Evolutionary conservation across 202 grass and related monocot species (phyloP), one percentile per base, ranked within the genome.

Genomic region (Setaria viridis): DNA sequence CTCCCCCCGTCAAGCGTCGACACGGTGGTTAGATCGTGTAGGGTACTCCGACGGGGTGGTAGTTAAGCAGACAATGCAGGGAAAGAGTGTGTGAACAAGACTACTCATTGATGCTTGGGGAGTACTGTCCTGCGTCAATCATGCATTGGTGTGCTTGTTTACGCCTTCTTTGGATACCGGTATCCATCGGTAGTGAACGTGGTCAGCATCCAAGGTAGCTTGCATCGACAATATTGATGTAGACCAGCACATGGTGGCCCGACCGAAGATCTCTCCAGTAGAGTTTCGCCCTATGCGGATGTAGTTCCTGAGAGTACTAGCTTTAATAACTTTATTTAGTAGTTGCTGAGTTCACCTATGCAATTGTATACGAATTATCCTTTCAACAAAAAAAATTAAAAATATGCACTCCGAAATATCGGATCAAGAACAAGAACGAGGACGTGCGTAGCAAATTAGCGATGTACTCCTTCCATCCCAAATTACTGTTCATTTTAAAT

Each of bases 21-120:
- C 32, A 47, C 1, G 85, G 85, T 74, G 6, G 85, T 81, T 75
- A 58, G 78, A 75, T 81, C 77, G n/a, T 5, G 56, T 33, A 41
- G 7, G 55, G 65, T 64, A 51, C 46, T 41, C 12, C 62, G 56
- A 69, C 63, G 48, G 54, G 0, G 73, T 21, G 14, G 55, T 15
- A 4, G 57, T 21, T 65, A 8, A 15, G 58, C 6, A 43, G 67
- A 86, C 67, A 64, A 30, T 17, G 67, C 49, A 17, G 19, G 70
- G 30, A 0, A 41, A n/a, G 63, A n/a, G 63, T 7, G 73, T 60
- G 55, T 67, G 46, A 45, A 51, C 12, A 43, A n/a, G 45, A 5
- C 57, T 58, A 3, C 2, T 0, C 30, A 58, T 72, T 66, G 30
- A 21, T 80, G 35, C 62, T 50, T 4, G 16, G 30, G 14, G 54